Evolutionary conservation across 2,329 filamentous ascomycete genomes (phyloP).

Genomic region (Claviceps cyperi): DNA sequence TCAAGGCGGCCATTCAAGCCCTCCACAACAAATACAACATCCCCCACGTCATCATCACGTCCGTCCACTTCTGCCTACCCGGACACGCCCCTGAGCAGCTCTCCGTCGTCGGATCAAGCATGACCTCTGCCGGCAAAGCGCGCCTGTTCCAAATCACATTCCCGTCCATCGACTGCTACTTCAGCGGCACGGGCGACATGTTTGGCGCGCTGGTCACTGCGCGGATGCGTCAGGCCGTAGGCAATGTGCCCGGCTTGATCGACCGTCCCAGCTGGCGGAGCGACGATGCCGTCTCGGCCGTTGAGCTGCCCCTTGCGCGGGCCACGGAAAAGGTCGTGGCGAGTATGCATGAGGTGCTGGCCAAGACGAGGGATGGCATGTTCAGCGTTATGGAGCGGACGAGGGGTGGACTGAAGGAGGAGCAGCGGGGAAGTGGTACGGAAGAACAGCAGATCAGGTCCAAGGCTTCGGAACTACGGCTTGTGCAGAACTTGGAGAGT

Average conservation of each 20-base stretch:
- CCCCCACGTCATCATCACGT: slow-evolving; percentile 87
- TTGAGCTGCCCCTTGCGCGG: slow-evolving; percentile 66
- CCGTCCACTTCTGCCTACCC: slow-evolving; percentile 52
- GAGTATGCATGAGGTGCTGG: slow-evolving; percentile 79
- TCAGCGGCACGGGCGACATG: slow-evolving; percentile 96
- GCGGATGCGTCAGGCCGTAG: slow-evolving; percentile 71
- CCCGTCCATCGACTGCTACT: slow-evolving; percentile 81
- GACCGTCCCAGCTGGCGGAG: slow-evolving; percentile 57
- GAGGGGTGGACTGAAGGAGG: slow-evolving; percentile 25
- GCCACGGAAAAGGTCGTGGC: slow-evolving; percentile 79
- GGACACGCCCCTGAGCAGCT: slow-evolving; percentile 38
- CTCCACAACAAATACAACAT: slow-evolving; percentile 64
- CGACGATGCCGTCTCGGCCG: slow-evolving; percentile 51
- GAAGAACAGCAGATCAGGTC: slow-evolving; percentile 54
- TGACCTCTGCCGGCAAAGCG: slow-evolving; percentile 45
- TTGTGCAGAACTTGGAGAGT: slow-evolving; percentile 60
- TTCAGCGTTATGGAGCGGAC: slow-evolving; percentile 31
- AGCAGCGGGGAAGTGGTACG: slow-evolving; percentile 34
- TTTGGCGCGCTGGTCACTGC: slow-evolving; percentile 85
- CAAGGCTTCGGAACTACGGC: slow-evolving; percentile 75
- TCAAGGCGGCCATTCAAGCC: slow-evolving; percentile 59
- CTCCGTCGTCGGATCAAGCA: slow-evolving; percentile 65
- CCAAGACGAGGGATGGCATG: slow-evolving; percentile 52
- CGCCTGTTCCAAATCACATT: slow-evolving; percentile 84
- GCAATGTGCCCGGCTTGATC: slow-evolving; percentile 29